phyloP scores from a whole-genome alignment of 345 rosid species.

The Eucalyptus victrix region DNA sequence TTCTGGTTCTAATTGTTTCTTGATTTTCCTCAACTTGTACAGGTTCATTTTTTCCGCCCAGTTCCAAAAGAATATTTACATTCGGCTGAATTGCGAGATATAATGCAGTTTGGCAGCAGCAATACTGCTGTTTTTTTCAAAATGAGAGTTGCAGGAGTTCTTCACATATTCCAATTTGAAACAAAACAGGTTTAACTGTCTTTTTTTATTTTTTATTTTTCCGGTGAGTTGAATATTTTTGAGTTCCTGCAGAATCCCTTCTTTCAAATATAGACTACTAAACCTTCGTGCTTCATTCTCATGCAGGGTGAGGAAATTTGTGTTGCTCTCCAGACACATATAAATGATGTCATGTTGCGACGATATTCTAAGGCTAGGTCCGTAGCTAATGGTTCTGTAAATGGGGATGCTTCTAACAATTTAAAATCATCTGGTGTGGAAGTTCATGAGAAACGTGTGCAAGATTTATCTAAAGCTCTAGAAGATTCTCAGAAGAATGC shows the following conservation, averaged over 20 bases:
- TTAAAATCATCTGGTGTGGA: slow-evolving; percentile 50
- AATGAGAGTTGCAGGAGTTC: slow-evolving; percentile 99
- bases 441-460: slow-evolving; percentile 57
- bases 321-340: slow-evolving; percentile 98
- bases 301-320: slow-evolving; percentile 95
- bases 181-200: slow-evolving; percentile 69
- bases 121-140: slow-evolving; percentile 95
- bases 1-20: background rate
- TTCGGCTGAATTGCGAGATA: slow-evolving; percentile 93
- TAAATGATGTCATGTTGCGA: slow-evolving; percentile 98
- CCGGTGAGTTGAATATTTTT: background rate
- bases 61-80: slow-evolving; percentile 96
- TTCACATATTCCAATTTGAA: slow-evolving; percentile 95
- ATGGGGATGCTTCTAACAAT: slow-evolving; percentile 62
- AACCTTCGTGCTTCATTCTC: background rate
- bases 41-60: slow-evolving; percentile 98
- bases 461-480: slow-evolving; percentile 64
- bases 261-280: background rate
- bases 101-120: slow-evolving; percentile 99
- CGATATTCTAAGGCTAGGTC: slow-evolving; percentile 93
- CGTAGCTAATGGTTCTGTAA: slow-evolving; percentile 38
- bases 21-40: background rate
- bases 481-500: slow-evolving; percentile 66
- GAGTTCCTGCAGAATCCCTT: background rate
- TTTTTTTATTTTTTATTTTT: background rate